A percentile compares a stretch with the other conserved stretches of the same genome.
Conservation (phyloP, 2,329 filamentous ascomycete genomes). For the Chrysosphaeria jannelii region DNA sequence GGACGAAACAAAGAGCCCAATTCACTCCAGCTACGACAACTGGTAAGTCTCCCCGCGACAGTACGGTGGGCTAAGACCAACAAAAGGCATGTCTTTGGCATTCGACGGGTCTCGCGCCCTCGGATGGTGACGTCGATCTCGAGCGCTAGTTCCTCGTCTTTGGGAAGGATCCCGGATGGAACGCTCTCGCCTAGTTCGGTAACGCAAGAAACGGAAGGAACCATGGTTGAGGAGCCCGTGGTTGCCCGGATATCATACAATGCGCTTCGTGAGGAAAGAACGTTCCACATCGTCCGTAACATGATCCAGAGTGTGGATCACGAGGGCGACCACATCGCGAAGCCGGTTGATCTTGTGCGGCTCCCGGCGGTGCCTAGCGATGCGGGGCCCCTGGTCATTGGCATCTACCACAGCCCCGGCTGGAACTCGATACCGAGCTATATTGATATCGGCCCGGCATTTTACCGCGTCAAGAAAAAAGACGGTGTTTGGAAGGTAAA, state of each 20-base stretch:
- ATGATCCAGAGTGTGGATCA: slow-evolving; percentile 43
- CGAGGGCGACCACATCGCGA: slow-evolving; percentile 43
- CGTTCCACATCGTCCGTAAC: slow-evolving; percentile 55
- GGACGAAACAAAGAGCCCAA: slow-evolving; percentile 30
- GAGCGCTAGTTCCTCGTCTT: no score
- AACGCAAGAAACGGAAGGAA: no score
- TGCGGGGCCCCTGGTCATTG: slow-evolving; percentile 39
- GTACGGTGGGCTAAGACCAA: no score
- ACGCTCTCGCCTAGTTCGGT: no score
- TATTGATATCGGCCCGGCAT: slow-evolving; percentile 51
- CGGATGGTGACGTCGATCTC: no score
- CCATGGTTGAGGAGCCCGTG: slow-evolving; percentile 31
- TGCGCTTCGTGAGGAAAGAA: slow-evolving; percentile 54
- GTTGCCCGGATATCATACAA: slow-evolving; percentile 63
- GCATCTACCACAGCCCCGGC: slow-evolving; percentile 56
- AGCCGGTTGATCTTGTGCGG: slow-evolving; percentile 50
- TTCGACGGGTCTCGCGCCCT: slow-evolving; percentile 24
- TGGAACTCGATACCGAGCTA: slow-evolving; percentile 39
- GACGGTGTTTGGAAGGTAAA: slow-evolving; percentile 19
- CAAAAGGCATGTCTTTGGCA: slow-evolving; percentile 35
- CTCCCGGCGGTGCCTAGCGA: slow-evolving; percentile 39
- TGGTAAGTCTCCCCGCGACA: slow-evolving; percentile 23
- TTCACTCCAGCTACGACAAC: slow-evolving; percentile 55
- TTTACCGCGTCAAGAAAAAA: slow-evolving; percentile 23
- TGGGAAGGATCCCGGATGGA: no score